Conservation (phyloP, 768 basidiomycete genomes). For the Phanerodontia chrysosporium region DNA sequence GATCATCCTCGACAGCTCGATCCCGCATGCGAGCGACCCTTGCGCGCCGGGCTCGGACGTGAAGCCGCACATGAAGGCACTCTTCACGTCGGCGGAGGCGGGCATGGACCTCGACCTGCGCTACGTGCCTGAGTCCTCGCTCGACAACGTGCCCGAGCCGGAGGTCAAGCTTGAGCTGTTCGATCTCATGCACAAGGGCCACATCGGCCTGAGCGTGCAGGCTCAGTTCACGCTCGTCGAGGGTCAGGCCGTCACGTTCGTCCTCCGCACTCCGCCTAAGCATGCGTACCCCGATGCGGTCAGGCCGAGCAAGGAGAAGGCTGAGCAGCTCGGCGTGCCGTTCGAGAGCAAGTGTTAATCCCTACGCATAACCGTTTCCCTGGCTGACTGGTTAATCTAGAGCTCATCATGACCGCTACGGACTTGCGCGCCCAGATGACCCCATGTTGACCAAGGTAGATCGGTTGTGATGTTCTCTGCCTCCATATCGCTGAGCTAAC, state of each 20-base stretch:
- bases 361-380: not conserved
- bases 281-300: constrained; percentile 22
- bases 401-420: constrained; percentile 40
- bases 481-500: no score
- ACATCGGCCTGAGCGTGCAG: constrained; percentile 64
- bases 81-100: constrained; percentile 49
- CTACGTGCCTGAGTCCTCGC: constrained; percentile 57
- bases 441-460: constrained; percentile 64
- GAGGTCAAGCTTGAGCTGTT: constrained; percentile 53
- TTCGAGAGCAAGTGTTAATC: constrained; percentile 33
- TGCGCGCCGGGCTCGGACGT: constrained; percentile 19
- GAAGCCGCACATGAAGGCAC: constrained; percentile 46
- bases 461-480: not conserved
- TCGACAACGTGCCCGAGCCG: constrained; percentile 49
- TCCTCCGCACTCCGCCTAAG: constrained; percentile 70
- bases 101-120: constrained; percentile 69
- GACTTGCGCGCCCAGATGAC: constrained; percentile 56
- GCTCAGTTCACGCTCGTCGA: constrained; percentile 63
- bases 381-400: constrained; percentile 19
- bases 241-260: constrained; percentile 88
- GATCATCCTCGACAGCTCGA: constrained; percentile 45
- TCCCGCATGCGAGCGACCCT: constrained; percentile 22
- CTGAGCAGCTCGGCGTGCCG: constrained; percentile 42
- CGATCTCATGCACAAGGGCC: constrained; percentile 66
- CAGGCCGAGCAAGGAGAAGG: constrained; percentile 35